These are phyloP conservation scores for Vitis hybrid DNA, from an alignment of 177 flowering plant genomes.

Conservation along the genomic window DNA sequence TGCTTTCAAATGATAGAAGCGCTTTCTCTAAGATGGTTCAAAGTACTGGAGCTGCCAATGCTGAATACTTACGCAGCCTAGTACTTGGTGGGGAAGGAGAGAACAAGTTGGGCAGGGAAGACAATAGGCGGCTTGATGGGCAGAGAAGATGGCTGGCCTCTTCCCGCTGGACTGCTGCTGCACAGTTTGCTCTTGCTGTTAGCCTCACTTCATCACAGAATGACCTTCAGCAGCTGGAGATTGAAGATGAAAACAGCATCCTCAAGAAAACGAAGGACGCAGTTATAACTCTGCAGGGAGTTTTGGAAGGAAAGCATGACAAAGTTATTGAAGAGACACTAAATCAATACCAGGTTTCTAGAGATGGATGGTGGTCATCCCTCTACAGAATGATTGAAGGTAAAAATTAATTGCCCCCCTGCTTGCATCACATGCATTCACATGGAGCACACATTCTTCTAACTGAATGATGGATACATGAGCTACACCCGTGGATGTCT, in stretches of 20 bases:
- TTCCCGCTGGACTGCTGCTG: constrained; percentile 91
- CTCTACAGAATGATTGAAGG: constrained; percentile 93
- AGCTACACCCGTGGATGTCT: neutral
- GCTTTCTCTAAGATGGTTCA: constrained; percentile 97
- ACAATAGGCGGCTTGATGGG: constrained; percentile 44
- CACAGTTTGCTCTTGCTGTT: constrained; percentile 79
- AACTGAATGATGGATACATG: neutral
- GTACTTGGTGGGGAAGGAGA: constrained; percentile 55
- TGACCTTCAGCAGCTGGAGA: constrained; percentile 67
- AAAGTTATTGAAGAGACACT: constrained; percentile 67
- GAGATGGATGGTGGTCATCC: constrained; percentile 93
- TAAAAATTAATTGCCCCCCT: constrained; percentile 17
- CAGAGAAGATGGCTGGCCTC: constrained; percentile 76
- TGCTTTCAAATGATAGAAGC: constrained; percentile 63
- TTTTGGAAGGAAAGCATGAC: constrained; percentile 85
- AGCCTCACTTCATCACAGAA: constrained; percentile 81
- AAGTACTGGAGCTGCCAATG: constrained; percentile 96
- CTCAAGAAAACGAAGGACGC: constrained; percentile 84
- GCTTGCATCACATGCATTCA: neutral
- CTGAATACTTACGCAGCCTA: constrained; percentile 78
- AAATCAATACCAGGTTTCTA: constrained; percentile 53
- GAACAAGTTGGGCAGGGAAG: constrained; percentile 35
- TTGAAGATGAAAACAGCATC: constrained; percentile 66
- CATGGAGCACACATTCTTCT: neutral
- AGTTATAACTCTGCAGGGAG: constrained; percentile 66